Evolutionary conservation across 1,284 basidiomycete species (phyloP).

Genomic region (Neotropicomus parvogracilis): DNA sequence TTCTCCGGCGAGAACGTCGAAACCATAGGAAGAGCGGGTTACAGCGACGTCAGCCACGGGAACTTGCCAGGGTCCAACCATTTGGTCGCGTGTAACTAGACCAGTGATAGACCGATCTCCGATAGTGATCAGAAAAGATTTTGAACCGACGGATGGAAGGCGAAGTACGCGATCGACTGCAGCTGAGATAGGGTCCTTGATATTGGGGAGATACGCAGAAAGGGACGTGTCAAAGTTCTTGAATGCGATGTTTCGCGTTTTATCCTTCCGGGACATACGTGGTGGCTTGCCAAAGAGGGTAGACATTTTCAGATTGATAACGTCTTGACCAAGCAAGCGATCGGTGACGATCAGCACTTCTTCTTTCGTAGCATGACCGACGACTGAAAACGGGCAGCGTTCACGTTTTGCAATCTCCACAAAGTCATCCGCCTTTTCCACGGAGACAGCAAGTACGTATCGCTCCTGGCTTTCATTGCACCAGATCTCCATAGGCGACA

Average conservation of each 20-base stretch:
- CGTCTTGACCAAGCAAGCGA: conserved; percentile 72
- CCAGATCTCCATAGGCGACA: conserved; percentile 99
- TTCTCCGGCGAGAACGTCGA: conserved; percentile 80
- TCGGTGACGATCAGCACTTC: conserved; percentile 89
- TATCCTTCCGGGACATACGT: conserved; percentile 80
- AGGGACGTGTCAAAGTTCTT: conserved; percentile 74
- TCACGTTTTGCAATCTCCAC: conserved; percentile 82
- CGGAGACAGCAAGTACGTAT: conserved; percentile 87
- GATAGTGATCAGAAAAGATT: conserved; percentile 98
- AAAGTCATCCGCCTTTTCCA: conserved; percentile 60
- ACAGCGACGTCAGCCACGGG: conserved; percentile 98
- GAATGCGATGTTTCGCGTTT: conserved; percentile 49
- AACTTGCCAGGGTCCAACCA: conserved; percentile 99
- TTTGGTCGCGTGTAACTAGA: conserved; percentile 93
- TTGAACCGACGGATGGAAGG: conserved; percentile 90
- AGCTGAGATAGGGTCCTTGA: conserved; percentile 47
- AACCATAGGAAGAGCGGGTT: conserved; percentile 92
- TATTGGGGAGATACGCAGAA: conserved; percentile 55
- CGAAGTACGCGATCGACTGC: conserved; percentile 83
- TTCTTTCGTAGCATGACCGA: conserved; percentile 81
- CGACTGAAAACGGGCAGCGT: conserved; percentile 89
- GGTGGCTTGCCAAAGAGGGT: conserved; percentile 97
- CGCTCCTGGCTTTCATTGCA: conserved; percentile 99
- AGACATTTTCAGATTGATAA: conserved; percentile 91
- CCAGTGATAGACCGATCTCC: conserved; percentile 95